These are phyloP conservation scores for Neolentinus lepideus DNA, from an alignment of 1,284 basidiomycete species.

Conservation along the genomic window DNA sequence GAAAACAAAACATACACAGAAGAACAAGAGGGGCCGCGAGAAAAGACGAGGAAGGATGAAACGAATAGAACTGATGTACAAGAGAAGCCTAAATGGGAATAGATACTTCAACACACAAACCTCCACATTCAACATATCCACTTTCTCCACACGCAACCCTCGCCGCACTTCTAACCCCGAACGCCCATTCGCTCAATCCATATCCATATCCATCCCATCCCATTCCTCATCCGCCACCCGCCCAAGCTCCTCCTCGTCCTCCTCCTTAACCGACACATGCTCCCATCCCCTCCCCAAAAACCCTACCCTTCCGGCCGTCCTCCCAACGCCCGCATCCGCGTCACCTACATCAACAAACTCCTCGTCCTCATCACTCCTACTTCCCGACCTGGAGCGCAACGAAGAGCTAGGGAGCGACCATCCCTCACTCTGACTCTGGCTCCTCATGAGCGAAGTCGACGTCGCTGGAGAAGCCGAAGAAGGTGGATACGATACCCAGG, in stretches of 20 bases:
- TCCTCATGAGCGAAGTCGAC: conserved; percentile 16
- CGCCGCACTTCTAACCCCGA: no score
- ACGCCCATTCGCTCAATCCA: conserved; percentile 21
- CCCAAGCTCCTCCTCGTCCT: conserved; percentile 25
- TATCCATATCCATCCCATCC: conserved; percentile 32
- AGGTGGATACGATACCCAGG: conserved; percentile 21
- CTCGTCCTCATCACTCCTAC: conserved; percentile 27
- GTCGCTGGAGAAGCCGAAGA: conserved; percentile 17
- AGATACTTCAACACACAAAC: no score
- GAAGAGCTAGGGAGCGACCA: conserved; percentile 50
- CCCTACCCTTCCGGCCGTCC: conserved; percentile 7
- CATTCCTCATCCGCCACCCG: conserved; percentile 31
- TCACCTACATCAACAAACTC: conserved; percentile 27
- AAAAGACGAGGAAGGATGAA: no score
- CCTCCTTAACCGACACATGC: conserved; percentile 23
- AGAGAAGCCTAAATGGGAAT: no score
- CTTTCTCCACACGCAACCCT: no score
- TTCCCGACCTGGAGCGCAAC: conserved; percentile 32
- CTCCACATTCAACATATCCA: no score
- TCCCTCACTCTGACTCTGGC: conserved; percentile 18
- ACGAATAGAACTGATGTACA: no score
- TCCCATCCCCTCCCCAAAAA: conserved; percentile 13
- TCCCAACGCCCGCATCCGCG: conserved; percentile 12
- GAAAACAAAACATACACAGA: no score
- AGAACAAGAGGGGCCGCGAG: no score